phyloP scores from a whole-genome alignment of 495 filamentous ascomycete species.

The Collariella sp. region DNA sequence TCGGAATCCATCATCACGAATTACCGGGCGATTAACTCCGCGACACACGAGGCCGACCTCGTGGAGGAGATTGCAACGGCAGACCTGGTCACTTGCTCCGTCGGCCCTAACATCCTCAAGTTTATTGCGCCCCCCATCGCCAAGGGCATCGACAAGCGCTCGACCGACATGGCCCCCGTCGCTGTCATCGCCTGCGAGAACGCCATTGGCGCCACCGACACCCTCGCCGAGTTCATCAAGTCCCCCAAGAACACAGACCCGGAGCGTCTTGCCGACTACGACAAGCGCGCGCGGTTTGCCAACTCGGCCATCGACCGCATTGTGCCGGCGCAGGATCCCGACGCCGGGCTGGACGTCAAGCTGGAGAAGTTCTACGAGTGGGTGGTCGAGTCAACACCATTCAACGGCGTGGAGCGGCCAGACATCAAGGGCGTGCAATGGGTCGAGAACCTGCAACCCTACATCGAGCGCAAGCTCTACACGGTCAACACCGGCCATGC shows the following conservation, averaged over 20 bases:
- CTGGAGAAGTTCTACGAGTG: constrained; percentile 99
- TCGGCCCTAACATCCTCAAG: constrained; percentile 90
- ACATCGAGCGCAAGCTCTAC: constrained; percentile 98
- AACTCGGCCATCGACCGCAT: constrained; percentile 98
- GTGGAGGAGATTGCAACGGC: constrained; percentile 78
- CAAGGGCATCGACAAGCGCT: constrained; percentile 73
- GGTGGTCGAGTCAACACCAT: constrained; percentile 84
- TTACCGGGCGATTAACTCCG: constrained; percentile 93
- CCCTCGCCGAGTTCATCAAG: constrained; percentile 72
- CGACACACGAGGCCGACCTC: constrained; percentile 67
- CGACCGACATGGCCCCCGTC: constrained; percentile 56
- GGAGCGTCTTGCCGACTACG: constrained; percentile 50
- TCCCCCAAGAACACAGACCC: constrained; percentile 53
- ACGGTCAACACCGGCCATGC: constrained; percentile 98
- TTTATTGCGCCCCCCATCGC: constrained; percentile 92
- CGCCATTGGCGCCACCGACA: constrained; percentile 84
- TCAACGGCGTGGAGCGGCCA: constrained; percentile 46
- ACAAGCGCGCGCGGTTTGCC: constrained; percentile 68
- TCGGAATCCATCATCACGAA: constrained; percentile 75
- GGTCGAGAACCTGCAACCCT: constrained; percentile 84
- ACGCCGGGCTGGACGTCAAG: constrained; percentile 77
- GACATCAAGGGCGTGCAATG: constrained; percentile 81
- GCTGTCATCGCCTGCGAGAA: constrained; percentile 98
- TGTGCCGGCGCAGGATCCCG: constrained; percentile 74
- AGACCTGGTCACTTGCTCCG: constrained; percentile 88